phyloP scores from a whole-genome alignment of 495 filamentous ascomycete genomes.

The Penicillium paxilli region DNA sequence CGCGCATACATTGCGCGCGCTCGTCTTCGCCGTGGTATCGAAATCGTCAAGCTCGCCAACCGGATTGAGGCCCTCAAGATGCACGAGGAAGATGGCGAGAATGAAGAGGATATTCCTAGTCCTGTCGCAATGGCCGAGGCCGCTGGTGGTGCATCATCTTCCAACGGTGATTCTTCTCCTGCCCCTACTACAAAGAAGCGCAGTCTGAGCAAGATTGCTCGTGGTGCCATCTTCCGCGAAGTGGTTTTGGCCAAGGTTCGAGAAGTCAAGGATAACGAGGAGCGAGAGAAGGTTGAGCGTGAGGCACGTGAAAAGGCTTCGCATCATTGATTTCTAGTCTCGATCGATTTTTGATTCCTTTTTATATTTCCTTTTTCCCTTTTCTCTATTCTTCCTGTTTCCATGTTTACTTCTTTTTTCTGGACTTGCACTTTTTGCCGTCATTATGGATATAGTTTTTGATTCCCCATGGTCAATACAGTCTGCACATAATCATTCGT shows the following conservation, averaged over 20 bases:
- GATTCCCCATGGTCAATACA: constrained; percentile 29
- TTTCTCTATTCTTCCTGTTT: constrained; percentile 8
- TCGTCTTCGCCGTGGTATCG: constrained; percentile 89
- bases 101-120: constrained; percentile 71
- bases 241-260: constrained; percentile 96
- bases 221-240: constrained; percentile 92
- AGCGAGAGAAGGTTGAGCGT: constrained; percentile 65
- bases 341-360: not conserved
- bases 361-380: constrained; percentile 1
- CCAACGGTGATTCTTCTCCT: constrained; percentile 14
- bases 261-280: constrained; percentile 86
- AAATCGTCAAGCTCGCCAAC: constrained; percentile 94
- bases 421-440: constrained; percentile 15
- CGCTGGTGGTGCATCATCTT: not conserved
- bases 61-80: constrained; percentile 96
- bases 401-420: constrained; percentile 6
- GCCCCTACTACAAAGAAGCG: constrained; percentile 51
- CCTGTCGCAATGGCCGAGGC: constrained; percentile 41
- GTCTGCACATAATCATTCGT: constrained; percentile 11
- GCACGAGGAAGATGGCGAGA: constrained; percentile 87
- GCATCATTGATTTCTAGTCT: constrained; percentile 19
- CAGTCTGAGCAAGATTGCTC: constrained; percentile 72
- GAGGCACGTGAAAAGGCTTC: constrained; percentile 46
- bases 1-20: constrained; percentile 89
- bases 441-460: constrained; percentile 29